phyloP scores from a whole-genome alignment of 108 stramenopile species.

The Conticribra weissflogii region DNA sequence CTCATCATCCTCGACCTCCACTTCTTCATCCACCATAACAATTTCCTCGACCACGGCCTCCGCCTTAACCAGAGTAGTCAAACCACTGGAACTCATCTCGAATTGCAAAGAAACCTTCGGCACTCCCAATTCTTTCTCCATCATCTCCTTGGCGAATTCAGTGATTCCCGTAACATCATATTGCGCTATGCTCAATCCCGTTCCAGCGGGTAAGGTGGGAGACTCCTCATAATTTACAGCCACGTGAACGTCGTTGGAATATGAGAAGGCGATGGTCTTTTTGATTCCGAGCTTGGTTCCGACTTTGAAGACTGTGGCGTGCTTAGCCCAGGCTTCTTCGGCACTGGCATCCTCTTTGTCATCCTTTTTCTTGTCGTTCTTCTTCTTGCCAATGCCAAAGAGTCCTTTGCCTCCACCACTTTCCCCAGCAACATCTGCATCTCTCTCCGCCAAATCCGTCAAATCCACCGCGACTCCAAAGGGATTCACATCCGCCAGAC shows the following conservation, averaged over 20 bases:
- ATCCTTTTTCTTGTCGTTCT: conserved; percentile 54
- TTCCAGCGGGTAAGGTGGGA: conserved; percentile 78
- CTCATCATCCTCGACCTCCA: conserved; percentile 83
- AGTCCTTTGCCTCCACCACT: conserved; percentile 38
- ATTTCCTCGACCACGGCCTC: conserved; percentile 94
- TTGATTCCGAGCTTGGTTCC: conserved; percentile 84
- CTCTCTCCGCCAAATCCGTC: conserved; percentile 48
- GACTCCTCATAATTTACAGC: conserved; percentile 82
- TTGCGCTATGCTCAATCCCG: conserved; percentile 59
- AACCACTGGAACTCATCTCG: conserved; percentile 87
- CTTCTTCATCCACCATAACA: conserved; percentile 83
- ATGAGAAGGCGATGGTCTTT: conserved; percentile 96
- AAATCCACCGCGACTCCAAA: conserved; percentile 86
- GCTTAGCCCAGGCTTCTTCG: conserved; percentile 79
- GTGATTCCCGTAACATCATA: conserved; percentile 94
- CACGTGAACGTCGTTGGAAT: conserved; percentile 88
- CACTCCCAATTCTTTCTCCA: conserved; percentile 83
- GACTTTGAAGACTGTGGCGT: conserved; percentile 90
- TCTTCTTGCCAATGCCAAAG: conserved; percentile 61
- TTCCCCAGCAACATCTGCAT: conserved; percentile 34
- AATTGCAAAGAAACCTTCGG: conserved; percentile 98
- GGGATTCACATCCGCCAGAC: conserved; percentile 90
- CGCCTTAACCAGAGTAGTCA: conserved; percentile 87
- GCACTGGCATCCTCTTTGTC: conserved; percentile 7
- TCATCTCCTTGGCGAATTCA: conserved; percentile 93